Evolutionary conservation across 2,329 filamentous ascomycete genomes (phyloP), one percentile per base, ranked within the genome.

Genomic region (Cladophialophora bantiana): DNA sequence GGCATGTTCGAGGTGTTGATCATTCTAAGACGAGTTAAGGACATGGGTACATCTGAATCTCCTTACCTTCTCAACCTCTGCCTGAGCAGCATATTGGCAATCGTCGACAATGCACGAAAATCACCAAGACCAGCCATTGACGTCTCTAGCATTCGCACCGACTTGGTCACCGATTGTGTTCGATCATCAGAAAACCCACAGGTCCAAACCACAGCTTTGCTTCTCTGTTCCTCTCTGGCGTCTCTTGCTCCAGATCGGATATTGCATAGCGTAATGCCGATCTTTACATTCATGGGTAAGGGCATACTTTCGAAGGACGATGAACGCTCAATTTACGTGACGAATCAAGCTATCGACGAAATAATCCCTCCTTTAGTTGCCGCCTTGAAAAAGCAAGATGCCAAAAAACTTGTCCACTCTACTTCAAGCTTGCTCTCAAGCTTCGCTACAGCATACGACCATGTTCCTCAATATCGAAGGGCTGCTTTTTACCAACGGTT

Each of bases 241-340:
- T 90, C 90, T 45, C 91, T 94, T 72, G 92, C 93, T 0, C 95
- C 96, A 0, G 94, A 97, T 77, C 83, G 96, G 56, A 92, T 99
- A 2, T 84, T 99, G 65, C 94, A 99, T 79, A 97, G 93, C 73
- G 92, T 99, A 62, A 99, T 99, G 95, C 95, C 95, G 12, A 94
- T 99, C 60, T 99, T 99, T 80, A 98, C 95, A 0, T 97, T 98
- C 77, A 97, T 98, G 90, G 93, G 94, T 50, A 91, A 90, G 52
- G 97, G 92, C 3, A 90, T 97, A 20, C 85, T 99, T 58, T 89
- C 92, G 57, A 94, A 97, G 80, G 93, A 92, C 73, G 96, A 99
- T 74, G 94, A 98, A 73, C 98, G 97, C 80, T 98, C 95, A 26
- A 93, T 94, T 12, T 92, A 97, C 77, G 94, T 99, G 36, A 94